These are phyloP conservation scores for Plantago coronopus DNA, from an alignment of 305 asterid genomes.

Conservation along the genomic window DNA sequence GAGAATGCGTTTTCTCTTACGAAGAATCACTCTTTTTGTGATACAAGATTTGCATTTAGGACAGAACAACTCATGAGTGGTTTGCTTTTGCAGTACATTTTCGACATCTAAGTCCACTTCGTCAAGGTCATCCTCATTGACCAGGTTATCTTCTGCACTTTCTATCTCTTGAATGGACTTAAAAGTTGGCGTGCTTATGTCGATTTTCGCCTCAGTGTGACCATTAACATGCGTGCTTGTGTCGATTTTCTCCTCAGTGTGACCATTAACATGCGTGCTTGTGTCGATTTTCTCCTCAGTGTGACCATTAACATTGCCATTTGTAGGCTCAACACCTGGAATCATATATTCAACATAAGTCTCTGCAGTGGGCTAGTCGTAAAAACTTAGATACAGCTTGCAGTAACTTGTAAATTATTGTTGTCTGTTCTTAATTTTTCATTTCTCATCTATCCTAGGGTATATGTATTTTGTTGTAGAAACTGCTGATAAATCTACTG, in stretches of 20 bases:
- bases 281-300: constrained; percentile 17
- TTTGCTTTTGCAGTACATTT: constrained; percentile 57
- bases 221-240: constrained; percentile 14
- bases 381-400: no score
- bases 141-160: constrained; percentile 43
- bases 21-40: constrained; percentile 77
- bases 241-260: constrained; percentile 21
- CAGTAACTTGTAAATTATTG: no score
- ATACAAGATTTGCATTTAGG: constrained; percentile 92
- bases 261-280: constrained; percentile 20
- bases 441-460: no score
- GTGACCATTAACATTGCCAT: constrained; percentile 25
- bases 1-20: constrained; percentile 62
- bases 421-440: no score
- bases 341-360: constrained; percentile 10
- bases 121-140: constrained; percentile 45
- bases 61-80: constrained; percentile 77
- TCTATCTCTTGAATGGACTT: constrained; percentile 45
- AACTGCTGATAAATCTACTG: no score
- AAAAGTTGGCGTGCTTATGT: no score
- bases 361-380: no score
- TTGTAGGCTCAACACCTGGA: constrained; percentile 35
- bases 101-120: constrained; percentile 56
- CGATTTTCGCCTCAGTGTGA: constrained; percentile 23
- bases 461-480: no score